These are phyloP conservation scores for Tetraselmis striata DNA, from an alignment of 139 green algal species.

Conservation along the genomic window DNA sequence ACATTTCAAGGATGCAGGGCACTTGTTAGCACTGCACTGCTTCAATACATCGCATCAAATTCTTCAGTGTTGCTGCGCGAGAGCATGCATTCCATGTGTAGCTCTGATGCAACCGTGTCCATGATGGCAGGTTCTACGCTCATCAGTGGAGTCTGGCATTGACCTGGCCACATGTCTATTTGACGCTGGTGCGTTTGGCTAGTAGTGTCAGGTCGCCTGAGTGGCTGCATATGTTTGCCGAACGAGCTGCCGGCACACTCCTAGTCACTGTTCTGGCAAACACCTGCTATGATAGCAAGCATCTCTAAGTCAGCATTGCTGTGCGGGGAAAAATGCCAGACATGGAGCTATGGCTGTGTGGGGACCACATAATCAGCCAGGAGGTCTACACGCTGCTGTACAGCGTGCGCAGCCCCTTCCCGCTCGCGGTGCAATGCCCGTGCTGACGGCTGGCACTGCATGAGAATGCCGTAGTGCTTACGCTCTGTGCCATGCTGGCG, in stretches of 20 bases:
- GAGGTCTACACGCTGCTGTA: background rate
- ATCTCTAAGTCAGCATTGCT: too few relatives aligned
- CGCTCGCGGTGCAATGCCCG: too few relatives aligned
- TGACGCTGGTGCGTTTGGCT: too few relatives aligned
- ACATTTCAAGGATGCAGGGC: background rate
- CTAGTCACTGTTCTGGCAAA: too few relatives aligned
- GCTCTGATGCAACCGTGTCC: background rate
- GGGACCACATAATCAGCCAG: background rate
- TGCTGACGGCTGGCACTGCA: too few relatives aligned
- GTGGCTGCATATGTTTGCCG: background rate
- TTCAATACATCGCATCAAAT: too few relatives aligned
- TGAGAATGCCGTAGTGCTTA: too few relatives aligned
- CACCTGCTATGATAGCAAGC: too few relatives aligned
- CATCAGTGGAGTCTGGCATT: background rate
- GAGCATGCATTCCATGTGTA: background rate
- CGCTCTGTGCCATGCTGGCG: too few relatives aligned
- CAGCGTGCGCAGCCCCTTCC: background rate
- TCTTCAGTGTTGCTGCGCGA: background rate
- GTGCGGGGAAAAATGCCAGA: background rate
- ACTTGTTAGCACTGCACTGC: too few relatives aligned
- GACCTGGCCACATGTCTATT: background rate
- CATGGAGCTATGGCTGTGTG: background rate
- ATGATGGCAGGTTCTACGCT: background rate
- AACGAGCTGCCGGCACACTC: too few relatives aligned
- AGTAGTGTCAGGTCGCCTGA: background rate